phyloP scores from a whole-genome alignment of 495 filamentous ascomycete genomes.

The Lasiosphaeria hispida region DNA sequence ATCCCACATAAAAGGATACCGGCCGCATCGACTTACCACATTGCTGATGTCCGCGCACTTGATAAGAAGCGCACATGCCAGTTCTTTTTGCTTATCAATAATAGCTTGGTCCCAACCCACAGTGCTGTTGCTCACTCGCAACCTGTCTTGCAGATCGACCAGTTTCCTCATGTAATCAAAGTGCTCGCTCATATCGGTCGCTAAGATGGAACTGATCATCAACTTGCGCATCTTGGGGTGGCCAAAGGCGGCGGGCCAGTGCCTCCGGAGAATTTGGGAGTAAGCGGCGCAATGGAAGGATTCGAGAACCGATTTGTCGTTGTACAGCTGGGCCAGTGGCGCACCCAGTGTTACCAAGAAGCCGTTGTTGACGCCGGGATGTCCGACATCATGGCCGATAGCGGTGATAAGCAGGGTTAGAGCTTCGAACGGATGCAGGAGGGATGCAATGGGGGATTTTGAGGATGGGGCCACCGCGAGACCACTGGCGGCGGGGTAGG shows the following conservation, averaged over 20 bases:
- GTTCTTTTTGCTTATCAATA: constrained; percentile 66
- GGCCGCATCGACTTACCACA: constrained; percentile 60
- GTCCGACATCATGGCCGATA: constrained; percentile 95
- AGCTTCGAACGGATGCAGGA: constrained; percentile 81
- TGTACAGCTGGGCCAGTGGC: constrained; percentile 95
- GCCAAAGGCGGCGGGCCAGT: constrained; percentile 82
- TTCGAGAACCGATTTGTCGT: constrained; percentile 94
- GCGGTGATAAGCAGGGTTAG: constrained; percentile 88
- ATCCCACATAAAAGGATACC: constrained; percentile 6
- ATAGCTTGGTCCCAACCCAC: constrained; percentile 72
- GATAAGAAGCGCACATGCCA: constrained; percentile 85
- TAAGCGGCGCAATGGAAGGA: constrained; percentile 98
- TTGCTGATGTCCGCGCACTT: constrained; percentile 99
- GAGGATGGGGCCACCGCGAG: constrained; percentile 19
- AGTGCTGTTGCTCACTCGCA: constrained; percentile 58
- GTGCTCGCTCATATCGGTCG: constrained; percentile 96
- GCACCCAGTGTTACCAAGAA: constrained; percentile 91
- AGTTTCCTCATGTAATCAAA: constrained; percentile 92
- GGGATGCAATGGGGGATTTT: constrained; percentile 64
- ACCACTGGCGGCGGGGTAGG: constrained; percentile 47
- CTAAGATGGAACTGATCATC: constrained; percentile 92
- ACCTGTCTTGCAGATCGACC: constrained; percentile 70
- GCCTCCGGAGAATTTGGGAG: constrained; percentile 87
- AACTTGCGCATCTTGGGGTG: constrained; percentile 75
- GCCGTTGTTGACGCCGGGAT: constrained; percentile 97